Conservation (phyloP, 352 stramenopile species). For the Phytophthora uliginosa region DNA sequence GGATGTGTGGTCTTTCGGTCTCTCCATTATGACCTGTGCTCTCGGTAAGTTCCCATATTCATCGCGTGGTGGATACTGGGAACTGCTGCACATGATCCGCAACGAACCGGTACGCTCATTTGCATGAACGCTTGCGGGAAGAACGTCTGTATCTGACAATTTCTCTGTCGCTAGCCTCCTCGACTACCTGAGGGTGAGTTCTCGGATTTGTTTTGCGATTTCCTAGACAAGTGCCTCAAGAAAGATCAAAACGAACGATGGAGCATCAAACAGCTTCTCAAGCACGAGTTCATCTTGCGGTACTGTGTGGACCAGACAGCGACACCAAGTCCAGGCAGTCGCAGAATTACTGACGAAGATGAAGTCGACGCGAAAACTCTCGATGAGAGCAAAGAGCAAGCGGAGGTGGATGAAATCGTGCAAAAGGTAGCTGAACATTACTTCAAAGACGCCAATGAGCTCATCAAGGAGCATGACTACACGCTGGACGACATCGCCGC, state of each 20-base stretch:
- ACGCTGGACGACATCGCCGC: slow-evolving; percentile 75
- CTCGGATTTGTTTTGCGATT: slow-evolving; percentile 79
- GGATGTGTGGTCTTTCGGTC: slow-evolving; percentile 88
- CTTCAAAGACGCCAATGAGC: slow-evolving; percentile 81
- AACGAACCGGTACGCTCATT: slow-evolving; percentile 73
- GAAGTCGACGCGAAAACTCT: slow-evolving; percentile 29
- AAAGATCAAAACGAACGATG: slow-evolving; percentile 85
- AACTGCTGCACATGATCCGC: slow-evolving; percentile 90
- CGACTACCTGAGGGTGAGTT: slow-evolving; percentile 77
- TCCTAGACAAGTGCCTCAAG: slow-evolving; percentile 84
- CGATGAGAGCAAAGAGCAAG: slow-evolving; percentile 70
- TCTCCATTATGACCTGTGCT: slow-evolving; percentile 92
- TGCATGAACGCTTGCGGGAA: not conserved
- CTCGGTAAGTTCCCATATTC: slow-evolving; percentile 91
- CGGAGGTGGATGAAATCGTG: slow-evolving; percentile 84
- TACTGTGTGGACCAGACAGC: slow-evolving; percentile 41
- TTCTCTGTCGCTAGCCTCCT: slow-evolving; percentile 48
- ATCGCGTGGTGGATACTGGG: slow-evolving; percentile 91
- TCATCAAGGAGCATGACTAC: slow-evolving; percentile 75
- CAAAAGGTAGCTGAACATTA: slow-evolving; percentile 83
- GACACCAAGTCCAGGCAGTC: slow-evolving; percentile 18
- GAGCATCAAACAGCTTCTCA: slow-evolving; percentile 83
- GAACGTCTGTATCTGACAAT: not conserved
- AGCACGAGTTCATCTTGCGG: slow-evolving; percentile 73
- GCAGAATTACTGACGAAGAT: slow-evolving; percentile 36